phyloP scores from a whole-genome alignment of 257 asterid genomes.

The Verbascum thapsus region DNA sequence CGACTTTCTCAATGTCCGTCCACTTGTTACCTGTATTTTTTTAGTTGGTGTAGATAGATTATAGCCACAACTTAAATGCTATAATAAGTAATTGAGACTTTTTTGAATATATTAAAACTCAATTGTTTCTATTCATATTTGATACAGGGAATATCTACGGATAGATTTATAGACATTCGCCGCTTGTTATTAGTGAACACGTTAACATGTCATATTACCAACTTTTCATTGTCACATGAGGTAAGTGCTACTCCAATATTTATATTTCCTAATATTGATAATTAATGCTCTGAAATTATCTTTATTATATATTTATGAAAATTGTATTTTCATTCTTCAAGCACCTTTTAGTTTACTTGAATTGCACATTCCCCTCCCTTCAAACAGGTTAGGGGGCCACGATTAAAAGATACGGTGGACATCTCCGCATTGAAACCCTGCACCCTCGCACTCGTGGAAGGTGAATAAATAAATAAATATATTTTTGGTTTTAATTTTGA shows the following conservation, averaged over 20 bases:
- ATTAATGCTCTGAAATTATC: not conserved
- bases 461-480: slow-evolving; percentile 35
- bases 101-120: too few relatives aligned
- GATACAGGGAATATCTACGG: slow-evolving; percentile 81
- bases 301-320: too few relatives aligned
- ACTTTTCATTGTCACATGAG: slow-evolving; percentile 81
- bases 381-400: slow-evolving; percentile 80
- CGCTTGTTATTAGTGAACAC: slow-evolving; percentile 59
- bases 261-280: not conserved
- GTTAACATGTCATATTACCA: slow-evolving; percentile 61
- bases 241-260: slow-evolving; percentile 32
- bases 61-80: not conserved
- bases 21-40: not conserved
- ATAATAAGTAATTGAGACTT: not conserved
- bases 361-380: slow-evolving; percentile 19
- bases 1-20: too few relatives aligned
- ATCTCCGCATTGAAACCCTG: slow-evolving; percentile 92
- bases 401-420: slow-evolving; percentile 86
- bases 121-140: not conserved
- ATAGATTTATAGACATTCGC: slow-evolving; percentile 69
- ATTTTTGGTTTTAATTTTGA: too few relatives aligned
- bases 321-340: too few relatives aligned
- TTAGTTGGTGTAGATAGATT: not conserved
- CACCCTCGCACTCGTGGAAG: slow-evolving; percentile 82
- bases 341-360: not conserved